Percentiles rank a stretch among this genome's conserved stretches.
phyloP scores from a whole-genome alignment of 2,329 filamentous ascomycete species.

The Nothopassalora personata region DNA sequence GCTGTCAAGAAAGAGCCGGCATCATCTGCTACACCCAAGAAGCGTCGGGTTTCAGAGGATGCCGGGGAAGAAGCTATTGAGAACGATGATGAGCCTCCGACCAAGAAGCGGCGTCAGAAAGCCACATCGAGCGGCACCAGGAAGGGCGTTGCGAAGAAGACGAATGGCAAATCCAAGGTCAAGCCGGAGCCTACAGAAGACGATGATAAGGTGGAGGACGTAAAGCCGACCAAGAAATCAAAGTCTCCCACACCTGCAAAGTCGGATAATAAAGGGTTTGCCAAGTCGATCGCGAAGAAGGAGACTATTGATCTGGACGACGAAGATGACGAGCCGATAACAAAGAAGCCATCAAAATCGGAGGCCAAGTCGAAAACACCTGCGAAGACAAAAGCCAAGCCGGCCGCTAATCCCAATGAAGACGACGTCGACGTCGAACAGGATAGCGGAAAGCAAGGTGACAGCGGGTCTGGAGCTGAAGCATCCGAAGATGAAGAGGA shows the following conservation, averaged over 20 bases:
- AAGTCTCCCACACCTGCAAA: neutral
- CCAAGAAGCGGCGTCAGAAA: constrained; percentile 33
- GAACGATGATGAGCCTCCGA: constrained; percentile 32
- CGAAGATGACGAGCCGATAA: neutral
- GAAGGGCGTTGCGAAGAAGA: constrained; percentile 24
- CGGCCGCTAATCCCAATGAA: neutral
- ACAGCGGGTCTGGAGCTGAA: constrained; percentile 38
- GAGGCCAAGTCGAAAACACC: constrained; percentile 8
- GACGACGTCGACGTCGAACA: constrained; percentile 8
- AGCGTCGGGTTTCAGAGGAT: constrained; percentile 23
- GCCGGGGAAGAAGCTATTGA: constrained; percentile 24
- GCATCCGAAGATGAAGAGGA: constrained; percentile 51
- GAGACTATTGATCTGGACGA: constrained; percentile 16
- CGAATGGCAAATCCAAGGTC: constrained; percentile 7
- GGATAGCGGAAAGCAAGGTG: constrained; percentile 16
- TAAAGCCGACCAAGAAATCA: constrained; percentile 1
- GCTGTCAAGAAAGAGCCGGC: constrained; percentile 18
- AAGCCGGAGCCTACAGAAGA: constrained; percentile 8
- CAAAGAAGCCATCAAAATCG: neutral
- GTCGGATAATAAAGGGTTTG: constrained; percentile 7
- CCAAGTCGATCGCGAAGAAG: constrained; percentile 10
- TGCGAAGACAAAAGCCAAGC: constrained; percentile 2
- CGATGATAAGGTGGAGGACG: constrained; percentile 10
- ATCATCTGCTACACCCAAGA: constrained; percentile 23
- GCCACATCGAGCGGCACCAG: constrained; percentile 19